phyloP scores from a whole-genome alignment of 768 basidiomycete species.

The Glaciozyma martinii region DNA sequence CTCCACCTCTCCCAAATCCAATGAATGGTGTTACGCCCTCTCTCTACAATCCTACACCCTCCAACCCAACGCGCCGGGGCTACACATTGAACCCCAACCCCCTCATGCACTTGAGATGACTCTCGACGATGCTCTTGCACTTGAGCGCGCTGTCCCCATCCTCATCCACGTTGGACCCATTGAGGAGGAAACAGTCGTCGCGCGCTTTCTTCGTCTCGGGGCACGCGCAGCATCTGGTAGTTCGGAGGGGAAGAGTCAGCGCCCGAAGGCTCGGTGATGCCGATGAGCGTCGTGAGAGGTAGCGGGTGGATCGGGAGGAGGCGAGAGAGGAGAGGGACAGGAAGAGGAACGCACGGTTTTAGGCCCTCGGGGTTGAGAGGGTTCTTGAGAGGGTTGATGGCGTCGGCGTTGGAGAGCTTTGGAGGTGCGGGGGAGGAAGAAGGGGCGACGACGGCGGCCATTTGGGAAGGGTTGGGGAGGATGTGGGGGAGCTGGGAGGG shows the following conservation, averaged over 20 bases:
- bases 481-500: background rate
- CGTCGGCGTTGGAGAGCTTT: constrained; percentile 22
- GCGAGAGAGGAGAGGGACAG: background rate
- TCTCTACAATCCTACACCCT: background rate
- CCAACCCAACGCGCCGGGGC: background rate
- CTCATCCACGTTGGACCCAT: constrained; percentile 45
- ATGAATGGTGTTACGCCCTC: no score
- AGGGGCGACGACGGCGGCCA: background rate
- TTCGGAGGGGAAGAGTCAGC: background rate
- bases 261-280: background rate
- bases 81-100: constrained; percentile 71
- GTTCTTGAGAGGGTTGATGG: constrained; percentile 45
- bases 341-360: constrained; percentile 63
- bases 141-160: constrained; percentile 58
- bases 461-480: background rate
- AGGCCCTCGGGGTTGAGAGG: constrained; percentile 88
- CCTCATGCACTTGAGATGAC: constrained; percentile 85
- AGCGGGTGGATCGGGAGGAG: background rate
- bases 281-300: background rate
- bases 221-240: constrained; percentile 81
- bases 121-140: constrained; percentile 69
- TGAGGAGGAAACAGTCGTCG: constrained; percentile 84
- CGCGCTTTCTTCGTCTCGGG: constrained; percentile 84
- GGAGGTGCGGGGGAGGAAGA: constrained; percentile 5
- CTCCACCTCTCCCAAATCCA: no score